Evolutionary conservation across 352 stramenopile species (phyloP).

Genomic region (Blastocystis sp.): DNA sequence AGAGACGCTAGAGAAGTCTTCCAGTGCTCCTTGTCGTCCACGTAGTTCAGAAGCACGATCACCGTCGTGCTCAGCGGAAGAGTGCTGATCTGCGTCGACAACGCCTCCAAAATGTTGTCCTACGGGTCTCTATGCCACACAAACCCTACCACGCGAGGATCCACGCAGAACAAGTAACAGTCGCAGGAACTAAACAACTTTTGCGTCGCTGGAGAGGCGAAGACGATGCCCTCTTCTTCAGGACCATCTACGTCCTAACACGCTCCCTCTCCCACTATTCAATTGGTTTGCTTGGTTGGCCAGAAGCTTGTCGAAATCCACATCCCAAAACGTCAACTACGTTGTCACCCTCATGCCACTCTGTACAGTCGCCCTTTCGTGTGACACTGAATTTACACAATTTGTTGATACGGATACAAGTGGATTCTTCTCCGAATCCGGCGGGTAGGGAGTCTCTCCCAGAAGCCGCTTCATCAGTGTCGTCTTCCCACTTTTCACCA

Average conservation of each 20-base stretch:
- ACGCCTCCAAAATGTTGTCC: background rate
- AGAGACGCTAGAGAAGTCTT: background rate
- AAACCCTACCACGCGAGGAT: background rate
- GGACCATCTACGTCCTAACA: background rate
- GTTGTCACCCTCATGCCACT: background rate
- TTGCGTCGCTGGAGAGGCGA: background rate
- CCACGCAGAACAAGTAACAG: constrained; percentile 17
- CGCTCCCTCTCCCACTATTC: background rate
- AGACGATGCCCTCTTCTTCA: background rate
- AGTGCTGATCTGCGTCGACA: background rate
- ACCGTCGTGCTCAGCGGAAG: constrained; percentile 8
- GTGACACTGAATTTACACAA: background rate
- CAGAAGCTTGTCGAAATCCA: background rate
- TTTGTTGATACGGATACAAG: background rate
- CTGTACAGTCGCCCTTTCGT: background rate
- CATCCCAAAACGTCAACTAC: background rate
- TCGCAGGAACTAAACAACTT: background rate
- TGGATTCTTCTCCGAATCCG: background rate
- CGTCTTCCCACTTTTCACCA: background rate
- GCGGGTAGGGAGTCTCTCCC: no score
- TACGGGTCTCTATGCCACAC: background rate
- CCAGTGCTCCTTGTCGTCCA: background rate
- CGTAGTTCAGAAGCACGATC: background rate
- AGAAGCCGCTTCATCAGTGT: background rate
- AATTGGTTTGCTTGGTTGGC: background rate